Evolutionary conservation across 2,329 filamentous ascomycete genomes (phyloP).

Genomic region (Coccinonectria pachysandricola): DNA sequence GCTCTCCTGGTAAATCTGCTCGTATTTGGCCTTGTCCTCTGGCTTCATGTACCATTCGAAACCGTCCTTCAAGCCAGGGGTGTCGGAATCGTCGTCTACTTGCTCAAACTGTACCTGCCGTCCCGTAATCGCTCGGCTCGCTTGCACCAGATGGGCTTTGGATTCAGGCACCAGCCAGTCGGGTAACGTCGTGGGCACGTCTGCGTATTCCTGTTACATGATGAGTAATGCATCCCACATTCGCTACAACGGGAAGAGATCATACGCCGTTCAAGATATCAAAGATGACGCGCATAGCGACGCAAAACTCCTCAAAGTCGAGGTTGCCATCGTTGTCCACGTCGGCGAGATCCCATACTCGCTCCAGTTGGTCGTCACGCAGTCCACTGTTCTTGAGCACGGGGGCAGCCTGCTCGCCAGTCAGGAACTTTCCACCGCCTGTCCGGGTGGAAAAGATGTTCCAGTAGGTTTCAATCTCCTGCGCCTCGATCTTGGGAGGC

Average conservation of each 20-base stretch:
- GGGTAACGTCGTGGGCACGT: conserved; percentile 76
- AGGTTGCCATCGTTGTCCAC: conserved; percentile 95
- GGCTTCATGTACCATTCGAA: conserved; percentile 99
- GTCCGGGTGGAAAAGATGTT: conserved; percentile 52
- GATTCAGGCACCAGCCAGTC: conserved; percentile 97
- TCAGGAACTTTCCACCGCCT: conserved; percentile 49
- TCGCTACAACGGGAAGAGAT: no score
- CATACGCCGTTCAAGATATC: conserved; percentile 86
- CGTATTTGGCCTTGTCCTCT: conserved; percentile 82
- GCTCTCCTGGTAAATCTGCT: conserved; percentile 93
- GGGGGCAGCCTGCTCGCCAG: conserved; percentile 51
- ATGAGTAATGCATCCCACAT: no score
- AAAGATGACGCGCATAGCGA: conserved; percentile 96
- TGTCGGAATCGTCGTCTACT: conserved; percentile 74
- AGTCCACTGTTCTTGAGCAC: conserved; percentile 55
- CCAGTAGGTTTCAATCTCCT: conserved; percentile 57
- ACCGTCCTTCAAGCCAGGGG: conserved; percentile 78
- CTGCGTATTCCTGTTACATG: conserved; percentile 61
- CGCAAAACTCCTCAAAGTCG: conserved; percentile 99
- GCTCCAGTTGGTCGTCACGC: conserved; percentile 72
- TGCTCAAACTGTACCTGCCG: conserved; percentile 75
- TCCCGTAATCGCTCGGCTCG: conserved; percentile 66
- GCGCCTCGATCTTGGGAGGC: conserved; percentile 51
- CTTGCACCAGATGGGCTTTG: conserved; percentile 83
- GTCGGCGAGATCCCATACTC: conserved; percentile 94